phyloP scores from a whole-genome alignment of 2,329 filamentous ascomycete genomes.

The Ascochyta koolunga region DNA sequence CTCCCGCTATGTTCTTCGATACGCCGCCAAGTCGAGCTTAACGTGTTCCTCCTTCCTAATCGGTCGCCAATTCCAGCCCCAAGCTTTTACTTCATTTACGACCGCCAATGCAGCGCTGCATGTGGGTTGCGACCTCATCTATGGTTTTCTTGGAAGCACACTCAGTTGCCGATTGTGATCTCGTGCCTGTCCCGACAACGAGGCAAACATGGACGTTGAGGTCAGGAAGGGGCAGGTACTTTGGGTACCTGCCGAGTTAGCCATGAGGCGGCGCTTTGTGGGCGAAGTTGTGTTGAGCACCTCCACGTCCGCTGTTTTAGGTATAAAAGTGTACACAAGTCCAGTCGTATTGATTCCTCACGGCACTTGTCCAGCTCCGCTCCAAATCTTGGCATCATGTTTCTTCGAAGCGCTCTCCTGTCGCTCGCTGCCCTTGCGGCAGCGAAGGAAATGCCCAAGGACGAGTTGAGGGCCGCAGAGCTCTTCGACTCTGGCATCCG shows the following conservation, averaged over 20 bases:
- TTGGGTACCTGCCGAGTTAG: conserved; percentile 38
- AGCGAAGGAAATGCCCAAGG: conserved; percentile 44
- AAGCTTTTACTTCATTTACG: conserved; percentile 42
- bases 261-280: conserved; percentile 22
- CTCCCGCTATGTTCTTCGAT: conserved; percentile 18
- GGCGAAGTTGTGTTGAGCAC: conserved; percentile 12
- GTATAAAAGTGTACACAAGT: conserved; percentile 5
- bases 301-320: conserved; percentile 8
- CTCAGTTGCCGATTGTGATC: conserved; percentile 29
- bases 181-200: conserved; percentile 18
- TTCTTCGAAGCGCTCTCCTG: conserved; percentile 35
- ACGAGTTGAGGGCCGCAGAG: conserved; percentile 41
- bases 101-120: conserved; percentile 33
- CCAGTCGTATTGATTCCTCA: not conserved
- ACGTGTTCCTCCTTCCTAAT: conserved; percentile 44
- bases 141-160: conserved; percentile 21
- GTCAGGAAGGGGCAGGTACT: conserved; percentile 37
- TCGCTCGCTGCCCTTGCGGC: conserved; percentile 43
- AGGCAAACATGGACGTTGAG: conserved; percentile 20
- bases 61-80: conserved; percentile 23
- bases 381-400: conserved; percentile 33
- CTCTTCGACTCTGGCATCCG: conserved; percentile 50
- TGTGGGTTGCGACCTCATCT: conserved; percentile 27
- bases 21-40: conserved; percentile 35
- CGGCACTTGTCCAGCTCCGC: conserved; percentile 10